Conservation (phyloP, 164 flowering plant genomes). For the Liquidambar formosana region DNA sequence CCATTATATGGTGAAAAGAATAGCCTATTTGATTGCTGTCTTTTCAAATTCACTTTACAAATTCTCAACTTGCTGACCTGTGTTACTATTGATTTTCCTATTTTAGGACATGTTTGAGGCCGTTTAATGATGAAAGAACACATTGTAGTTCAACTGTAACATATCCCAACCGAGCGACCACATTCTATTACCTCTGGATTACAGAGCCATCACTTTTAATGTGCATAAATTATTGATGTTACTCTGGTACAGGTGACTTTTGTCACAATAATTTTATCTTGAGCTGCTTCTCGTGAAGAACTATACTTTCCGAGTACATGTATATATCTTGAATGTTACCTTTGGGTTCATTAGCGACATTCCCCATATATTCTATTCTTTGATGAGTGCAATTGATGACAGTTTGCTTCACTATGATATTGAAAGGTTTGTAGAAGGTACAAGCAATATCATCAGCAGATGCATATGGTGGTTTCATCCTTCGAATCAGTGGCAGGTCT, state of each 20-base stretch:
- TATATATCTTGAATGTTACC: neutral
- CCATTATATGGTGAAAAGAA: neutral
- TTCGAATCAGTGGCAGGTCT: slow-evolving; percentile 86
- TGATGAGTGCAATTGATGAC: neutral
- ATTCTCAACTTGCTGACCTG: neutral
- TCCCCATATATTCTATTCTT: neutral
- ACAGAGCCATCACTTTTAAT: neutral
- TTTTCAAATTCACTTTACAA: neutral
- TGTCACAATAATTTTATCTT: neutral
- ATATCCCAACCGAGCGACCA: neutral
- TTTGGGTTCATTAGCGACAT: neutral
- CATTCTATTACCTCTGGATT: too few relatives aligned
- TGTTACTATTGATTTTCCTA: slow-evolving; percentile 4
- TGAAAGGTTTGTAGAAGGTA: slow-evolving; percentile 70
- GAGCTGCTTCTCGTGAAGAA: neutral
- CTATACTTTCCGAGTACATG: neutral
- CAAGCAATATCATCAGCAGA: slow-evolving; percentile 79
- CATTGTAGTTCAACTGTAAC: neutral
- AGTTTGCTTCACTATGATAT: neutral
- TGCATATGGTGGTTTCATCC: slow-evolving; percentile 82
- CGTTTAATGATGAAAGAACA: neutral
- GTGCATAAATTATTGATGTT: neutral
- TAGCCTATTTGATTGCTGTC: neutral
- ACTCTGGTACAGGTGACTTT: neutral
- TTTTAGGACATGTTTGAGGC: neutral